Evolutionary conservation across 2,329 filamentous ascomycete species (phyloP).

Genomic region (Penicillium aurantiogriseum): DNA sequence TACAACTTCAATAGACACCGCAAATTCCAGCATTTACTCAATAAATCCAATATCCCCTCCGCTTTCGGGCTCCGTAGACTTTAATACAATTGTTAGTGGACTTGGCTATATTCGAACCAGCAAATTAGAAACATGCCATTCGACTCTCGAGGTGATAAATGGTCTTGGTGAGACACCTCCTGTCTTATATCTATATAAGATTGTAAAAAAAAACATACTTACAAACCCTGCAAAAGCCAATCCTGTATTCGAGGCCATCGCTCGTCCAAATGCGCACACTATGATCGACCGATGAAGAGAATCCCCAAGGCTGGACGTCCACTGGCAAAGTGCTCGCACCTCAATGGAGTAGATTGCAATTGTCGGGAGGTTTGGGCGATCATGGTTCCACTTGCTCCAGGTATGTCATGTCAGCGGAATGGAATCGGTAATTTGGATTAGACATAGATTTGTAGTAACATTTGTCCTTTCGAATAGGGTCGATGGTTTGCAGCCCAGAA

Average conservation of each 20-base stretch:
- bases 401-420: neutral
- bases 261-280: conserved; percentile 4
- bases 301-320: conserved; percentile 4
- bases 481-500: neutral
- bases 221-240: neutral
- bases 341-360: neutral
- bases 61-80: neutral
- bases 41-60: neutral
- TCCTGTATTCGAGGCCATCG: conserved; percentile 6
- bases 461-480: neutral
- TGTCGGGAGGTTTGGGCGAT: conserved; percentile 5
- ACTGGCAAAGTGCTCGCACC: neutral
- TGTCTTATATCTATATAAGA: neutral
- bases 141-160: conserved; percentile 1
- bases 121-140: neutral
- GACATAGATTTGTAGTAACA: neutral
- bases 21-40: neutral
- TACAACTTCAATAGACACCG: neutral
- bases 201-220: neutral
- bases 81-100: neutral
- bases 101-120: neutral
- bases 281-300: conserved; percentile 3
- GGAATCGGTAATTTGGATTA: neutral
- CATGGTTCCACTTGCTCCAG: conserved; percentile 7
- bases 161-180: neutral